Percentiles rank a stretch among this genome's conserved stretches.
These are phyloP conservation scores for Paraphoma chrysanthemicola DNA, from an alignment of 2,329 filamentous ascomycete genomes.

Conservation along the genomic window DNA sequence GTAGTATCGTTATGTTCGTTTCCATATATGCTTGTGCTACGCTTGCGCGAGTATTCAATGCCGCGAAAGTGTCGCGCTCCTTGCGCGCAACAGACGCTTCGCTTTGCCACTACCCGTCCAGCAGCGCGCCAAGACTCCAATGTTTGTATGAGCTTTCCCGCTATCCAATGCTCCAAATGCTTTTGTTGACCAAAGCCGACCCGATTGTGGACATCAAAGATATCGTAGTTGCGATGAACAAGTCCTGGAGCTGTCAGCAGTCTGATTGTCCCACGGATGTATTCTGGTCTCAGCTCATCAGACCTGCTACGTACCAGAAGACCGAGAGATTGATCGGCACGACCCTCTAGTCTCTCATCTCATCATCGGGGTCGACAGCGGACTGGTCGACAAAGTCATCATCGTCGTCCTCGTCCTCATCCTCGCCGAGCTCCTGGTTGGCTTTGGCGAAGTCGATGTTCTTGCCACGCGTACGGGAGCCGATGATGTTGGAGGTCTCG, in stretches of 20 bases:
- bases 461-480: slow-evolving; percentile 85
- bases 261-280: not conserved
- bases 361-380: slow-evolving; percentile 61
- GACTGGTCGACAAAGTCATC: slow-evolving; percentile 64
- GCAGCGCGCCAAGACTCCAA: slow-evolving; percentile 38
- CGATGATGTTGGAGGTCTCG: slow-evolving; percentile 85
- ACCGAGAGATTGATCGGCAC: slow-evolving; percentile 11
- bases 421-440: slow-evolving; percentile 75
- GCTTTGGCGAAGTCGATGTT: slow-evolving; percentile 94
- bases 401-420: slow-evolving; percentile 82
- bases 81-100: slow-evolving; percentile 19
- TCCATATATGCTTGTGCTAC: slow-evolving; percentile 15
- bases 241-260: slow-evolving; percentile 15
- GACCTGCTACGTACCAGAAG: slow-evolving; percentile 24
- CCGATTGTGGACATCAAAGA: slow-evolving; percentile 21
- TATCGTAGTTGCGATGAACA: slow-evolving; percentile 27
- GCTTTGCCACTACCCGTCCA: slow-evolving; percentile 20
- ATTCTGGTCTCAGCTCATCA: not conserved
- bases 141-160: slow-evolving; percentile 24
- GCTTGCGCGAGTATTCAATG: slow-evolving; percentile 13
- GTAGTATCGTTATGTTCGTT: not conserved
- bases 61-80: slow-evolving; percentile 14
- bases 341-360: slow-evolving; percentile 67
- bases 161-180: slow-evolving; percentile 31
- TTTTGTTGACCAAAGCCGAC: slow-evolving; percentile 24